Evolutionary conservation across 495 filamentous ascomycete species (phyloP), one percentile per base, ranked within the genome.

Genomic region (Penicillium argentinense): DNA sequence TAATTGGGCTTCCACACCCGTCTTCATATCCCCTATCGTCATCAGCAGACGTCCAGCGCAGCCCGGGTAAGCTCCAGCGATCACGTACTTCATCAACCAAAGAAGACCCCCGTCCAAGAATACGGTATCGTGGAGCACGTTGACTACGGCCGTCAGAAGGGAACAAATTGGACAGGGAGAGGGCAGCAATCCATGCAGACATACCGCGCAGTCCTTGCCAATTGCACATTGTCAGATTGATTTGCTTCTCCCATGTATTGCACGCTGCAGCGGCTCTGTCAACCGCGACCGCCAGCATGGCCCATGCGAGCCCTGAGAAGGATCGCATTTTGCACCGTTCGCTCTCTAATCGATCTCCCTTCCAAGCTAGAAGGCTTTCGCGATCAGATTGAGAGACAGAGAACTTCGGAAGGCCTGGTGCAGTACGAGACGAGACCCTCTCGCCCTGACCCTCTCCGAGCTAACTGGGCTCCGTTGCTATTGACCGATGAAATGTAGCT

Each of bases 81-180:
- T 17, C 3, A 34, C 63, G 23, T 57, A 69, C 69, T 28, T 64
- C 25, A 67, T 30, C 69, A 77, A 83, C 51, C 51, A 75, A 18
- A 83, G 44, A 43, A 54, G 34, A 3, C 86, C 86, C 29, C 86
- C 86, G 57, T 89, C 85, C 14, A 89, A 43, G 53, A 84, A 89
- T 19, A 88, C 65, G 2, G 75, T 84, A 54, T 89, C 83, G 18
- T 75, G 78, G 30, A 88, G 70, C 2, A 85, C 63, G 37, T 78
- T 78, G 49, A 74, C 85, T 85, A 44, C 24, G 19, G 18, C 25
- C 18, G n/a, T n/a, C n/a, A n/a, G n/a, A n/a, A n/a, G n/a, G n/a
- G n/a, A n/a, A n/a, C n/a, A n/a, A n/a, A n/a, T n/a, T n/a, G n/a
- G n/a, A n/a, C n/a, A n/a, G n/a, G n/a, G n/a, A n/a, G n/a, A n/a